Percentiles rank a stretch among this genome's conserved stretches.
Conservation (phyloP, 1,284 basidiomycete genomes). For the Kwoniella shivajii region DNA sequence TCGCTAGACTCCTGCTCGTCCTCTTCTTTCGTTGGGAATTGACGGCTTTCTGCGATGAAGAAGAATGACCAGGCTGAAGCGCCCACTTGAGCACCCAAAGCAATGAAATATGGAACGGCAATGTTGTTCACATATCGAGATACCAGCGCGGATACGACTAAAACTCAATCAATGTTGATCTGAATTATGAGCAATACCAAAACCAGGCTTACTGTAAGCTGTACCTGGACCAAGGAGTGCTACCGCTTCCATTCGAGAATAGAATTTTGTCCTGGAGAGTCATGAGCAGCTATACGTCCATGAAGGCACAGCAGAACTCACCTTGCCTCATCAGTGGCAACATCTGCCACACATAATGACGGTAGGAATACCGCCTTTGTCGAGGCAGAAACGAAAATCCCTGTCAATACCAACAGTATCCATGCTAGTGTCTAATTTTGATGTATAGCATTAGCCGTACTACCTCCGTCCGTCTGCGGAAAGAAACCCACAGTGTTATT, state of each 20-base stretch:
- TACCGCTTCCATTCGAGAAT: constrained; percentile 37
- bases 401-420: constrained; percentile 30
- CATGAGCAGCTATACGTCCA: background rate
- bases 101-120: constrained; percentile 38
- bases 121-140: constrained; percentile 33
- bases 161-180: background rate
- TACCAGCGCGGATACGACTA: constrained; percentile 36
- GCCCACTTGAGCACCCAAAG: constrained; percentile 31
- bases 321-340: constrained; percentile 30
- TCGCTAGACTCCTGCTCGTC: constrained; percentile 1
- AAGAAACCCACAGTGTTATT: constrained; percentile 14
- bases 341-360: constrained; percentile 34
- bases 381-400: constrained; percentile 37
- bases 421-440: constrained; percentile 21
- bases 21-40: constrained; percentile 2
- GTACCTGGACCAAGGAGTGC: constrained; percentile 37
- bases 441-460: background rate
- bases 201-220: constrained; percentile 26
- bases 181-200: background rate
- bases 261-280: constrained; percentile 28
- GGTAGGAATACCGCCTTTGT: constrained; percentile 43
- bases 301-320: constrained; percentile 1
- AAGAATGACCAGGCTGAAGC: constrained; percentile 30
- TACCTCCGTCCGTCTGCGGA: background rate
- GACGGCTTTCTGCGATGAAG: constrained; percentile 34